Evolutionary conservation across 2,329 filamentous ascomycete species (phyloP).

Genomic region (Aplosporella prunicola): DNA sequence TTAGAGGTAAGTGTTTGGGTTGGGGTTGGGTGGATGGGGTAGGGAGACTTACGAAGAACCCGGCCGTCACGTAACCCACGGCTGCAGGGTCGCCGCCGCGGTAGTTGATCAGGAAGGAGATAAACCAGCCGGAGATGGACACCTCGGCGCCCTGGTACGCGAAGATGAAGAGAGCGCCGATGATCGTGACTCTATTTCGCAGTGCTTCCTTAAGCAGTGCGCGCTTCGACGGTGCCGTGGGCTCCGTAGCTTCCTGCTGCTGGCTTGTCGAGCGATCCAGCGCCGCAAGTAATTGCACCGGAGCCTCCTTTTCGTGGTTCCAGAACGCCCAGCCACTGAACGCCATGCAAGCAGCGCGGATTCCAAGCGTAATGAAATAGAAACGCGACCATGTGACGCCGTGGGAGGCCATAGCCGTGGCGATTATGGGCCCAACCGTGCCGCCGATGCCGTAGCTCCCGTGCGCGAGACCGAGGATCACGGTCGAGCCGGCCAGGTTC

Average conservation of each 20-base stretch:
- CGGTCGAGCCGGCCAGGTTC: slow-evolving; percentile 43
- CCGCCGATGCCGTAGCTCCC: slow-evolving; percentile 49
- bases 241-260: neutral
- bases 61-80: slow-evolving; percentile 71
- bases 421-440: slow-evolving; percentile 59
- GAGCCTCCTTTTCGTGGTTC: slow-evolving; percentile 55
- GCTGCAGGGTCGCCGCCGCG: slow-evolving; percentile 58
- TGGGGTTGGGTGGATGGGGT: neutral
- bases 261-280: slow-evolving; percentile 15
- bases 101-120: slow-evolving; percentile 69
- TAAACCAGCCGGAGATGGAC: slow-evolving; percentile 76
- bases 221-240: slow-evolving; percentile 29
- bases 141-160: slow-evolving; percentile 81
- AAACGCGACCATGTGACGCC: slow-evolving; percentile 59
- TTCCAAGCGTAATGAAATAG: slow-evolving; percentile 56
- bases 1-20: neutral
- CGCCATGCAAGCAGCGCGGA: slow-evolving; percentile 48
- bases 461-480: slow-evolving; percentile 52
- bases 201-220: slow-evolving; percentile 43
- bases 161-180: slow-evolving; percentile 76
- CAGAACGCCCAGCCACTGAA: slow-evolving; percentile 60
- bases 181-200: slow-evolving; percentile 51
- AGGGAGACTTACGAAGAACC: slow-evolving; percentile 47
- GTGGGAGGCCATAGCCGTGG: slow-evolving; percentile 59
- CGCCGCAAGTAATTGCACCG: slow-evolving; percentile 19